Evolutionary conservation across 1,284 basidiomycete species (phyloP).

Genomic region (Wallemia hederae): DNA sequence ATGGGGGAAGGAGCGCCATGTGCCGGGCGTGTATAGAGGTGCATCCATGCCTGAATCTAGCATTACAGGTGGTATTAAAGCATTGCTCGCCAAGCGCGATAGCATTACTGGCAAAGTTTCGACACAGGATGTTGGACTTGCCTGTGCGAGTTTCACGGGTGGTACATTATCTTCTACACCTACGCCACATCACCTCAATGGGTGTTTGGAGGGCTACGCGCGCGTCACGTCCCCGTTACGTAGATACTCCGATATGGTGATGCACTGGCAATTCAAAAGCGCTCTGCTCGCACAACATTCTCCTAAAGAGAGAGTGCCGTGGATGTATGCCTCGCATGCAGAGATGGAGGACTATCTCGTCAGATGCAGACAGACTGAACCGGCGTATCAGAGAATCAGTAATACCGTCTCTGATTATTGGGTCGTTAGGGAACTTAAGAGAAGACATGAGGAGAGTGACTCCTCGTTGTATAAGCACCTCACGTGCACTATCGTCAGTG

Average conservation of each 20-base stretch:
- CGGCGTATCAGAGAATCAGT: neutral
- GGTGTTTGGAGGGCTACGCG: conserved; percentile 29
- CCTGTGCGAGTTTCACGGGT: conserved; percentile 11
- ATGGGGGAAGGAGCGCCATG: conserved; percentile 30
- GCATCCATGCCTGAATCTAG: conserved; percentile 16
- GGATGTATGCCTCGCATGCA: neutral
- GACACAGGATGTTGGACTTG: conserved; percentile 9
- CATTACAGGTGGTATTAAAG: conserved; percentile 7
- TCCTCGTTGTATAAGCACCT: neutral
- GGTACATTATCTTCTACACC: conserved; percentile 26
- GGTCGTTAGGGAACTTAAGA: neutral
- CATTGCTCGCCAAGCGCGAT: conserved; percentile 12
- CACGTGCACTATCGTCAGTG: neutral
- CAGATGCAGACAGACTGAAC: neutral
- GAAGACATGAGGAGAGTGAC: neutral
- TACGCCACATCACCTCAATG: conserved; percentile 33
- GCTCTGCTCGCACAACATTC: conserved; percentile 19
- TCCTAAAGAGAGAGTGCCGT: neutral
- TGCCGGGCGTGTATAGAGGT: conserved; percentile 38
- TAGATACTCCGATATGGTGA: conserved; percentile 51
- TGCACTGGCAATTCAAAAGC: conserved; percentile 83
- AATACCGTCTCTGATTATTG: neutral
- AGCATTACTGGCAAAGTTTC: conserved; percentile 12
- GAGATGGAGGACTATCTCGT: neutral
- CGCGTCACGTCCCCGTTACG: conserved; percentile 70